These are phyloP conservation scores for Cadophora sp. DNA, from an alignment of 2,329 filamentous ascomycete species.

Conservation along the genomic window DNA sequence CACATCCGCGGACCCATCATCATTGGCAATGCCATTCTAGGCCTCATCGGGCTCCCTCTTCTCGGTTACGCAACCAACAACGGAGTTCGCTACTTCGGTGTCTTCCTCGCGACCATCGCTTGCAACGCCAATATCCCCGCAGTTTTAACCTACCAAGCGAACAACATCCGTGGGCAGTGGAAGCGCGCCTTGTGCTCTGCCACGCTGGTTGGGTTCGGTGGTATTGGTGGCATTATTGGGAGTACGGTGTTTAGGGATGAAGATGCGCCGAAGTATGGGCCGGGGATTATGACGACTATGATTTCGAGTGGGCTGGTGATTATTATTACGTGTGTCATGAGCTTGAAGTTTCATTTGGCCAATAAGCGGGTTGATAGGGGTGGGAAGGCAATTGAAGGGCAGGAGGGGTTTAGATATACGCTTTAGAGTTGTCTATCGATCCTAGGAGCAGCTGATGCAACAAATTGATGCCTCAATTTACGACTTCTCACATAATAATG, in stretches of 20 bases:
- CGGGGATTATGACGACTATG: constrained; percentile 38
- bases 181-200: constrained; percentile 83
- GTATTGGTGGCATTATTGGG: constrained; percentile 79
- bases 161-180: constrained; percentile 83
- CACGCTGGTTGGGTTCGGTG: constrained; percentile 77
- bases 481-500: too few relatives aligned
- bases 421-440: constrained; percentile 1
- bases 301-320: constrained; percentile 40
- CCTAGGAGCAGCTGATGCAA: too few relatives aligned
- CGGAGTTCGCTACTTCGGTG: constrained; percentile 60
- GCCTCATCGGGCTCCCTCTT: constrained; percentile 52
- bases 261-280: constrained; percentile 58
- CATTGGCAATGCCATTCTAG: constrained; percentile 50
- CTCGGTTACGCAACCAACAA: constrained; percentile 55
- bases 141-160: constrained; percentile 80
- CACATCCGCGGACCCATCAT: constrained; percentile 46
- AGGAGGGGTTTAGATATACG: constrained; percentile 46
- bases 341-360: constrained; percentile 41
- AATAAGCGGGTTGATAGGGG: constrained; percentile 46
- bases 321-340: constrained; percentile 38
- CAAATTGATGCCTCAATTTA: too few relatives aligned
- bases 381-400: constrained; percentile 45
- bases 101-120: constrained; percentile 55
- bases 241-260: constrained; percentile 72
- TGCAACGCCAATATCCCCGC: constrained; percentile 78